These are phyloP conservation scores for Elaphomyces granulatus DNA, from an alignment of 495 filamentous ascomycete species.

Conservation along the genomic window DNA sequence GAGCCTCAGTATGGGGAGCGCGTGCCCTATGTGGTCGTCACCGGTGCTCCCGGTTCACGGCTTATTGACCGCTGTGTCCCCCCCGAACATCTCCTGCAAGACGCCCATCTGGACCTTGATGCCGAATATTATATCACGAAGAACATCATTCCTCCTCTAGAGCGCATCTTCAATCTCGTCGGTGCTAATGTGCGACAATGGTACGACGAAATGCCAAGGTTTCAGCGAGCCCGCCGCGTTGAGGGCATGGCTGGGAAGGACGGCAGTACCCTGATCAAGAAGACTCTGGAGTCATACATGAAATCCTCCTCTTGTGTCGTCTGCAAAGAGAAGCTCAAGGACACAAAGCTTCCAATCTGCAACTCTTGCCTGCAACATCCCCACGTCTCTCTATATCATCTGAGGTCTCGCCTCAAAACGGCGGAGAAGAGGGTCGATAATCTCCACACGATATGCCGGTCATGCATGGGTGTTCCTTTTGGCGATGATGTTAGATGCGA, in stretches of 20 bases:
- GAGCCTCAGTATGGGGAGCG: conserved; percentile 95
- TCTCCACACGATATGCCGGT: conserved; percentile 64
- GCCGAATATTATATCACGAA: conserved; percentile 94
- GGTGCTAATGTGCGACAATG: conserved; percentile 82
- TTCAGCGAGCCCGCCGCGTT: conserved; percentile 52
- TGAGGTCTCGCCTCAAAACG: conserved; percentile 43
- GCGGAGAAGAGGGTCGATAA: conserved; percentile 51
- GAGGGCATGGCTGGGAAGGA: conserved; percentile 23
- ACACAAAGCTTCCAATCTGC: conserved; percentile 46
- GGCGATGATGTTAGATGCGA: conserved; percentile 71
- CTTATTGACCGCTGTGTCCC: conserved; percentile 83
- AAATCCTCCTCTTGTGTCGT: conserved; percentile 61
- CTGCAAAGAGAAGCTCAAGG: conserved; percentile 53
- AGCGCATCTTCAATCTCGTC: conserved; percentile 93
- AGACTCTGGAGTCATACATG: conserved; percentile 82
- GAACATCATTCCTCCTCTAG: conserved; percentile 87
- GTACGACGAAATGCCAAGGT: conserved; percentile 96
- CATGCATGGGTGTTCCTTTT: conserved; percentile 58
- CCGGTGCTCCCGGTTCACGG: conserved; percentile 71
- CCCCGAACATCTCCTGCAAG: conserved; percentile 67
- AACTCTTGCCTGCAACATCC: conserved; percentile 40
- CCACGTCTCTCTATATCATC: conserved; percentile 42
- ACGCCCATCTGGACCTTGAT: conserved; percentile 70
- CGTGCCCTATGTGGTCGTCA: conserved; percentile 83
- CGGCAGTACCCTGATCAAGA: conserved; percentile 23